Conservation (phyloP, 176 grass and related monocot species). For the Eremochloa ophiuroides region DNA sequence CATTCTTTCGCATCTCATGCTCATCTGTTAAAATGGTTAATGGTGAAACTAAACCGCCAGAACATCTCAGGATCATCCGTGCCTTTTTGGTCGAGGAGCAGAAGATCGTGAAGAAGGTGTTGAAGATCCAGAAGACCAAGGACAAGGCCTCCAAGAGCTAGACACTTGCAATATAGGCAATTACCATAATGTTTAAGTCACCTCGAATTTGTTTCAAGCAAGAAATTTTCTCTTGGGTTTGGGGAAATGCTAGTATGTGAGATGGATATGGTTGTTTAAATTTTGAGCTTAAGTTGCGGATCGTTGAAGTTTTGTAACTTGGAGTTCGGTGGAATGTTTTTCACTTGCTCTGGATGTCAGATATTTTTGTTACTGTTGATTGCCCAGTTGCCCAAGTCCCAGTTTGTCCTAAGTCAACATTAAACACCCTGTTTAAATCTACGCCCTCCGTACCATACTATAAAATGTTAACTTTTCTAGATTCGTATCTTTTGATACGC, state of each 20-base stretch:
- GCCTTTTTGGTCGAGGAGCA: slow-evolving; percentile 81
- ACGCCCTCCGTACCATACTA: too few relatives aligned
- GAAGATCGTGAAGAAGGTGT: slow-evolving; percentile 88
- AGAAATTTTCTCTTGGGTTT: slow-evolving; percentile 17
- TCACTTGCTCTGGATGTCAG: neutral
- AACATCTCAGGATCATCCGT: slow-evolving; percentile 49
- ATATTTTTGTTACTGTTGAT: neutral
- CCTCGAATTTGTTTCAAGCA: slow-evolving; percentile 24
- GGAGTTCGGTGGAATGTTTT: neutral
- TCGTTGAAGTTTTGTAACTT: slow-evolving; percentile 4
- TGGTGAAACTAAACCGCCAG: neutral
- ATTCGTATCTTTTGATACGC: too few relatives aligned
- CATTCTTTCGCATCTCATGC: neutral
- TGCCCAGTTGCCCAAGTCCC: neutral
- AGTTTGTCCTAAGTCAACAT: too few relatives aligned
- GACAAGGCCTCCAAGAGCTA: slow-evolving; percentile 71
- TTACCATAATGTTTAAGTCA: neutral
- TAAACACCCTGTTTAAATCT: too few relatives aligned
- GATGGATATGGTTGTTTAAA: slow-evolving; percentile 5
- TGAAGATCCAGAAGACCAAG: slow-evolving; percentile 79
- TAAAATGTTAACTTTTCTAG: too few relatives aligned
- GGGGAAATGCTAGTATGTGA: slow-evolving; percentile 14
- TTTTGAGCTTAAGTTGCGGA: slow-evolving; percentile 28
- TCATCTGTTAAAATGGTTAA: neutral
- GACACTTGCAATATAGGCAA: slow-evolving; percentile 10